phyloP scores from a whole-genome alignment of 306 rosid genomes.

The Prunus campanulata region DNA sequence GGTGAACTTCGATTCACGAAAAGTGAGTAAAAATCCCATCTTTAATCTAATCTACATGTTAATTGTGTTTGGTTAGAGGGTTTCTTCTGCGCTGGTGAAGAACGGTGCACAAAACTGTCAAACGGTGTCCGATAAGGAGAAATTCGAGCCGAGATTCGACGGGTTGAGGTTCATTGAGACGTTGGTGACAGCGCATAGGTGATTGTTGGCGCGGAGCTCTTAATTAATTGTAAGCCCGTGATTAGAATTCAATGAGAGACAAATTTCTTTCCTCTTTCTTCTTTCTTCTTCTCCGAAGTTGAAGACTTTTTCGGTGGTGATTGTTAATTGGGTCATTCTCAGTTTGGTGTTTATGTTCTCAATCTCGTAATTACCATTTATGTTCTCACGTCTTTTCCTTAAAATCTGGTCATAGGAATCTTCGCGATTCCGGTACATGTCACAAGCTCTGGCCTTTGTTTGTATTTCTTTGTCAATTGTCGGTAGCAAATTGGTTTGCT shows the following conservation, averaged over 20 bases:
- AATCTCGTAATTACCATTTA: not conserved
- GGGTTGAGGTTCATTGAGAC: slow-evolving; percentile 93
- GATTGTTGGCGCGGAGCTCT: slow-evolving; percentile 2
- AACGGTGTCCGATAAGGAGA: slow-evolving; percentile 39
- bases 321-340: slow-evolving; percentile 1
- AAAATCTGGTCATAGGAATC: not conserved
- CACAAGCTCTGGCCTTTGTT: not conserved
- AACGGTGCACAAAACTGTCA: not conserved
- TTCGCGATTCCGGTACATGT: slow-evolving; percentile 1
- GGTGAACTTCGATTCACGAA: not conserved
- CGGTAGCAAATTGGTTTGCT: not conserved
- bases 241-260: not conserved
- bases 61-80: slow-evolving; percentile 17
- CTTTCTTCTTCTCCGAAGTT: not conserved
- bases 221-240: not conserved
- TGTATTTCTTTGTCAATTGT: not conserved
- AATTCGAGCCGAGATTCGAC: slow-evolving; percentile 85
- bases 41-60: not conserved
- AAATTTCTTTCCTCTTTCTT: not conserved
- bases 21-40: not conserved
- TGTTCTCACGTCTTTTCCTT: not conserved
- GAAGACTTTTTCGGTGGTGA: not conserved
- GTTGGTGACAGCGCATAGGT: slow-evolving; percentile 88
- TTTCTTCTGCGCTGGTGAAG: slow-evolving; percentile 7
- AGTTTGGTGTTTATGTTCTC: slow-evolving; percentile 9